A percentile compares a stretch with the other conserved stretches of the same genome.
Conservation (phyloP, 2,329 filamentous ascomycete species). For the Westerdykella aurantiaca region DNA sequence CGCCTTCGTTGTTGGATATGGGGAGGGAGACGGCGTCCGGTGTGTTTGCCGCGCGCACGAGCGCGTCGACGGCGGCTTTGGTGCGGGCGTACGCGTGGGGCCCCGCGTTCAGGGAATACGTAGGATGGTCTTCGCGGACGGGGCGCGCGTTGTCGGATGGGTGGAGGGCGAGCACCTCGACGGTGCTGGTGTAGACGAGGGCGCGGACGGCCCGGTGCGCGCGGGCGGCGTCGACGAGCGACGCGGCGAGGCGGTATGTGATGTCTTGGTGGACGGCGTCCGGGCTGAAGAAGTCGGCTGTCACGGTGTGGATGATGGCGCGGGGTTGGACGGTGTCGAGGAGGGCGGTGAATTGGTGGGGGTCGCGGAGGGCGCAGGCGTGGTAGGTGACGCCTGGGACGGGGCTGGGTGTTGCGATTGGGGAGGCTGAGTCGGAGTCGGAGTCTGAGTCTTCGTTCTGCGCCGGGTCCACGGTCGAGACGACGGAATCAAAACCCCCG, state of each 20-base stretch:
- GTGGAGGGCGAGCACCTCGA: neutral
- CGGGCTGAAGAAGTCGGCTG: conserved; percentile 1
- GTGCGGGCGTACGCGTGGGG: conserved; percentile 10
- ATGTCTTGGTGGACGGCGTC: neutral
- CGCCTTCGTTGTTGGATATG: conserved; percentile 10
- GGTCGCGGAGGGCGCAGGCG: too few relatives aligned
- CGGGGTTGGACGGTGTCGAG: neutral
- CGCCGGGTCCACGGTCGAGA: too few relatives aligned
- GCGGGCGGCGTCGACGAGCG: conserved; percentile 1
- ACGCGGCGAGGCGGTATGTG: conserved; percentile 2
- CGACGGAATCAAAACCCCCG: too few relatives aligned
- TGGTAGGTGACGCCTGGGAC: too few relatives aligned
- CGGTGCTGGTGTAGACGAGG: conserved; percentile 4
- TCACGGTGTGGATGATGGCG: conserved; percentile 5
- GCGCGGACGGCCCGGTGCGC: neutral
- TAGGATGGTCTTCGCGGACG: neutral
- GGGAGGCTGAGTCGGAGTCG: too few relatives aligned
- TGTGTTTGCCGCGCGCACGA: conserved; percentile 13
- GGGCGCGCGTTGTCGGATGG: neutral
- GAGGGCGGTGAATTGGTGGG: neutral
- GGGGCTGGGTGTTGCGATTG: too few relatives aligned
- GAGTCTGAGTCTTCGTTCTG: too few relatives aligned
- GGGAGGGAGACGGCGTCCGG: neutral
- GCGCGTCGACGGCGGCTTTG: conserved; percentile 9
- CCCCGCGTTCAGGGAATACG: neutral